phyloP scores from a whole-genome alignment of 257 asterid genomes.

The Rubia yunnanensis region DNA sequence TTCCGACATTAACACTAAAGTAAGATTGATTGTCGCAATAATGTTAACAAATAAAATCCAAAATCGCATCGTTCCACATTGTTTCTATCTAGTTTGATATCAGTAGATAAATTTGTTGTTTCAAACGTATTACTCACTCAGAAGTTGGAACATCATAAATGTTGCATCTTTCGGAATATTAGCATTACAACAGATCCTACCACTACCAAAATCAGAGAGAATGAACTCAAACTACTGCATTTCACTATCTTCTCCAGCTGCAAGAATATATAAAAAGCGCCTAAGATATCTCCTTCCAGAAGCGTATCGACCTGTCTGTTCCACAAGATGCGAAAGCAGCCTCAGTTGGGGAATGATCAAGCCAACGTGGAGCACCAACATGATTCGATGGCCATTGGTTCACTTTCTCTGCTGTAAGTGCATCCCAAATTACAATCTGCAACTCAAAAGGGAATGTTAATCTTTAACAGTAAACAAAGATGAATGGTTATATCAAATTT shows the following conservation, averaged over 20 bases:
- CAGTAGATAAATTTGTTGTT: not conserved
- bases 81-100: not conserved
- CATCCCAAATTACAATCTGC: conserved; percentile 77
- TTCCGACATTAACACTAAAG: too few relatives aligned
- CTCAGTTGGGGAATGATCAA: conserved; percentile 68
- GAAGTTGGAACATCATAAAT: not conserved
- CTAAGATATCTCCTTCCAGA: conserved; percentile 46
- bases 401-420: conserved; percentile 66
- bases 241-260: conserved; percentile 5
- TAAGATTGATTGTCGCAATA: not conserved
- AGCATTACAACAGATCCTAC: not conserved
- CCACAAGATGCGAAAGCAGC: conserved; percentile 66
- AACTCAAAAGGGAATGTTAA: conserved; percentile 6
- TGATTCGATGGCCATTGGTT: conserved; percentile 77
- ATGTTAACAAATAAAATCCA: not conserved
- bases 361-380: conserved; percentile 71
- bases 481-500: not conserved
- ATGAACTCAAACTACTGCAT: not conserved
- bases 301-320: conserved; percentile 60
- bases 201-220: not conserved
- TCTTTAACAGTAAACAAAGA: not conserved
- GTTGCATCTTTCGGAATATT: not conserved
- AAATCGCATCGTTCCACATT: not conserved
- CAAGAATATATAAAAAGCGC: not conserved
- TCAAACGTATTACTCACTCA: not conserved